Percentiles rank a stretch among this genome's conserved stretches.
These are phyloP conservation scores for Suillus subaureus DNA, from an alignment of 768 basidiomycete genomes.

Conservation along the genomic window DNA sequence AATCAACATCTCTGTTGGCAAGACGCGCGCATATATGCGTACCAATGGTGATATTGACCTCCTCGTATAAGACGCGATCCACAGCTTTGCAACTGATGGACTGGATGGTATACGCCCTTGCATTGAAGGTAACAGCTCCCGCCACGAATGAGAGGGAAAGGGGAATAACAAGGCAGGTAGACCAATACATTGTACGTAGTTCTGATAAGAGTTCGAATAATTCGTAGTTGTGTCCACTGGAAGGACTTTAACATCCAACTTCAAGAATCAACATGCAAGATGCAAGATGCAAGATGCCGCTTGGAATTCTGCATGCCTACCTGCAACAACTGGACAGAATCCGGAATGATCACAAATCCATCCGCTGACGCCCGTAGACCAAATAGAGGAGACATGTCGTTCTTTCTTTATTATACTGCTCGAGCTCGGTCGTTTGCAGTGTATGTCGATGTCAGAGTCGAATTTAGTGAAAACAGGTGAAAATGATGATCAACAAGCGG, in stretches of 20 bases:
- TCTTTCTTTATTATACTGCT: too few species aligned
- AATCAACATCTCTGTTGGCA: not conserved
- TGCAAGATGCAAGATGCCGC: too few species aligned
- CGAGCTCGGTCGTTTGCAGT: too few species aligned
- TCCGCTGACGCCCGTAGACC: too few species aligned
- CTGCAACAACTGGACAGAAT: not conserved
- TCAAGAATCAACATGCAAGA: not conserved
- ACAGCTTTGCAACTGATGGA: constrained; percentile 40
- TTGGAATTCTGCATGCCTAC: not conserved
- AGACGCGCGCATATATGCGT: constrained; percentile 20
- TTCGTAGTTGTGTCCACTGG: not conserved
- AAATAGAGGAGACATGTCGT: too few species aligned
- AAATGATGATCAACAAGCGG: not conserved
- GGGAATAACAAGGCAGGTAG: not conserved
- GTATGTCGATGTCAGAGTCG: too few species aligned
- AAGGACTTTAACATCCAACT: too few species aligned
- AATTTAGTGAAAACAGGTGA: not conserved
- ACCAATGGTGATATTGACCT: constrained; percentile 50
- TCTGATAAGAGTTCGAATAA: not conserved
- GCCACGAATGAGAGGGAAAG: not conserved
- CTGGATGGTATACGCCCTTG: constrained; percentile 31
- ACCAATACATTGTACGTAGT: not conserved
- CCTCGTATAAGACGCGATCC: constrained; percentile 35
- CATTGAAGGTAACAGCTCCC: constrained; percentile 35
- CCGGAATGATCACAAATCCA: not conserved